phyloP scores from a whole-genome alignment of 345 rosid genomes.

The Corchorus olitorius region DNA sequence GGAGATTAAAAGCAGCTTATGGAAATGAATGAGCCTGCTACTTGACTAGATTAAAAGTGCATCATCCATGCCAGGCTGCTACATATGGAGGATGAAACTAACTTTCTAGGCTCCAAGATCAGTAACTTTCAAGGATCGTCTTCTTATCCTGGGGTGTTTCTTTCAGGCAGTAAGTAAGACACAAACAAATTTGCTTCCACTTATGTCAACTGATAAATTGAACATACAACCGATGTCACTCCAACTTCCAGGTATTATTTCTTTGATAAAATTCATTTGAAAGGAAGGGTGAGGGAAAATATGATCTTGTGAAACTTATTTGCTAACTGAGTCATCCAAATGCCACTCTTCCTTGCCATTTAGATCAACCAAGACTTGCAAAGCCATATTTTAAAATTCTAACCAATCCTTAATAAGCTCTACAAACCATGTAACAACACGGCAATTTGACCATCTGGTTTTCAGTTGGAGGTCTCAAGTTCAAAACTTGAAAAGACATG shows the following conservation, averaged over 20 bases:
- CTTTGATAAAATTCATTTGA: background rate
- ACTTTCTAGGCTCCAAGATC: constrained; percentile 2
- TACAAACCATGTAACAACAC: background rate
- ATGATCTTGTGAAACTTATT: background rate
- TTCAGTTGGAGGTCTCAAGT: background rate
- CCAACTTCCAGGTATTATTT: background rate
- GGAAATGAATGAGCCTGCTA: background rate
- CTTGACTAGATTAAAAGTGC: background rate
- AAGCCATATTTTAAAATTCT: background rate
- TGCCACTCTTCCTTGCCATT: background rate
- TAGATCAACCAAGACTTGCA: background rate
- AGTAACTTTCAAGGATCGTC: background rate
- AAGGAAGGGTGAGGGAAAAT: background rate
- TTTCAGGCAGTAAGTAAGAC: background rate
- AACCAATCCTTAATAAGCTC: background rate
- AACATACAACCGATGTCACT: background rate
- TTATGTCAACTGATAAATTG: background rate
- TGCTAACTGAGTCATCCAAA: background rate
- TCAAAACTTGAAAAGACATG: background rate
- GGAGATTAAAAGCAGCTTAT: constrained; percentile 6
- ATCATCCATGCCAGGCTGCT: background rate
- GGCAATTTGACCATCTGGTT: background rate
- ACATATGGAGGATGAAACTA: constrained; percentile 6
- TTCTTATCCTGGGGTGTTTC: background rate
- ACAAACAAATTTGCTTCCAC: background rate